These are phyloP conservation scores for Stemphylium beticola DNA, from an alignment of 2,329 filamentous ascomycete species.

Conservation along the genomic window DNA sequence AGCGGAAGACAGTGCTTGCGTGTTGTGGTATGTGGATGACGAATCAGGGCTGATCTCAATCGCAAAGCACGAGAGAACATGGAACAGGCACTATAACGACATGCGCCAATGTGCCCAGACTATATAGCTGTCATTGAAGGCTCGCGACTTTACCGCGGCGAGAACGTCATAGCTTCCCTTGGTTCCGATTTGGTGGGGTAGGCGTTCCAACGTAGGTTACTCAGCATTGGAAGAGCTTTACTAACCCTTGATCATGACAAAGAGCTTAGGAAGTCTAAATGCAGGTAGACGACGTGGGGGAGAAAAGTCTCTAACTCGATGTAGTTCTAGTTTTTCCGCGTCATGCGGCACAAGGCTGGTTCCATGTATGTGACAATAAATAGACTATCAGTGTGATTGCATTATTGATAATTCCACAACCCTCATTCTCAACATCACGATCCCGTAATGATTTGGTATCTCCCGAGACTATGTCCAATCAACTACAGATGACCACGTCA, in stretches of 20 bases:
- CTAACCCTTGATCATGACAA: slow-evolving; percentile 16
- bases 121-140: slow-evolving; percentile 34
- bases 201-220: slow-evolving; percentile 24
- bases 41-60: slow-evolving; percentile 17
- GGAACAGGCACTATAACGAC: not conserved
- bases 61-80: slow-evolving; percentile 30
- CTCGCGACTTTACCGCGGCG: slow-evolving; percentile 14
- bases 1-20: slow-evolving; percentile 11
- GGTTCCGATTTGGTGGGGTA: slow-evolving; percentile 15
- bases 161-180: slow-evolving; percentile 27
- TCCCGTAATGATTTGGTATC: not conserved
- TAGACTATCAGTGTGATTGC: not conserved
- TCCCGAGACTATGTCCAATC: not conserved
- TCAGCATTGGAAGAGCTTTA: slow-evolving; percentile 41
- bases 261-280: not conserved
- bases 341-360: not conserved
- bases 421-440: not conserved
- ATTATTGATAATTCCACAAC: too few relatives aligned
- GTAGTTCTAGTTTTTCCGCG: not conserved
- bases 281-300: not conserved
- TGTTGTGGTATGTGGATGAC: not conserved
- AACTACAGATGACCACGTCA: not conserved
- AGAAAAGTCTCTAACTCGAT: not conserved
- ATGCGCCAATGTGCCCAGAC: not conserved
- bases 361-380: not conserved